Evolutionary conservation across 1,139 yeast genomes (phyloP).

Genomic region (Blastobotrys serpentis): DNA sequence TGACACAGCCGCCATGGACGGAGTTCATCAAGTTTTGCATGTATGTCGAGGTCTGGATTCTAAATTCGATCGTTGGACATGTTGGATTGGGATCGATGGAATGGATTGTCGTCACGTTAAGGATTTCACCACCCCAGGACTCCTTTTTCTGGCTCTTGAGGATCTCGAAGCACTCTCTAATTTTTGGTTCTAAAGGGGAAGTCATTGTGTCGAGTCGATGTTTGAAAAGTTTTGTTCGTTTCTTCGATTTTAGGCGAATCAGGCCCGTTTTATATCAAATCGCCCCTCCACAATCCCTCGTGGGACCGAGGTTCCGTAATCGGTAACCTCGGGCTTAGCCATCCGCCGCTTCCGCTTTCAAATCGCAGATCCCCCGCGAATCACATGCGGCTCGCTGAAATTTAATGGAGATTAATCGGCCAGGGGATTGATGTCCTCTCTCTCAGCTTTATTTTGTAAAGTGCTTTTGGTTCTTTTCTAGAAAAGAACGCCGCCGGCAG

Average conservation of each 20-base stretch:
- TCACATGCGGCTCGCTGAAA: no score
- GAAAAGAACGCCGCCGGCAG: no score
- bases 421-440: neutral
- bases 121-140: conserved; percentile 4
- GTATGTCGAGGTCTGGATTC: conserved; percentile 11
- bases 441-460: neutral
- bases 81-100: neutral
- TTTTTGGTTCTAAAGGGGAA: neutral
- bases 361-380: no score
- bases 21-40: conserved; percentile 20
- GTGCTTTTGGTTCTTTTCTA: no score
- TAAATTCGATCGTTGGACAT: conserved; percentile 12
- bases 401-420: neutral
- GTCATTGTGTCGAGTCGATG: neutral
- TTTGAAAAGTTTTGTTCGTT: neutral
- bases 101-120: neutral
- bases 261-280: neutral
- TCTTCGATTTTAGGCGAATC: neutral
- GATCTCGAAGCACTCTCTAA: neutral
- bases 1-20: conserved; percentile 40
- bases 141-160: neutral
- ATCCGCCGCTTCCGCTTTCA: no score
- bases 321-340: no score
- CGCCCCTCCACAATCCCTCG: neutral
- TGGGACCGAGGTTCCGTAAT: no score